phyloP scores from a whole-genome alignment of 2,329 filamentous ascomycete species.

The Apiospora phragmitis region DNA sequence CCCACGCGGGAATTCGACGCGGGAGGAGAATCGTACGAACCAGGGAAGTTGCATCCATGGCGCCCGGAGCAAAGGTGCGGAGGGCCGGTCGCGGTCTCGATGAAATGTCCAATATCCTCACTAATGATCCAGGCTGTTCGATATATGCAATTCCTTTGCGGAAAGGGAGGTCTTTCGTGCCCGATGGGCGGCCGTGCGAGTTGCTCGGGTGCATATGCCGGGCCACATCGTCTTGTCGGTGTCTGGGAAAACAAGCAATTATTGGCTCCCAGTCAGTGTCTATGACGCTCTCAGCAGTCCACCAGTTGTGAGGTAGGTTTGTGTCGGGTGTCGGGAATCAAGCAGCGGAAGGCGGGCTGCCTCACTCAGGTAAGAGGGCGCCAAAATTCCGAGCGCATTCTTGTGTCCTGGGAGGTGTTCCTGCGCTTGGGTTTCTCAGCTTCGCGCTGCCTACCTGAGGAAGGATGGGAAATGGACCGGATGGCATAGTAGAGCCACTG shows the following conservation, averaged over 20 bases:
- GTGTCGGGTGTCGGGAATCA: background rate
- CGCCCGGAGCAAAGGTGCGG: background rate
- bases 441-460: background rate
- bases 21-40: background rate
- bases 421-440: background rate
- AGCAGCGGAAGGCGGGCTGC: background rate
- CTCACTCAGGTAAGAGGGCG: background rate
- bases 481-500: background rate
- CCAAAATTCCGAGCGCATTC: background rate
- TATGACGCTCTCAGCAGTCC: background rate
- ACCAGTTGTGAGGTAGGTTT: background rate
- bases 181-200: background rate
- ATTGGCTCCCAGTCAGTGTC: background rate
- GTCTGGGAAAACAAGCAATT: background rate
- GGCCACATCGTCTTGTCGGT: background rate
- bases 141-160: background rate
- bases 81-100: background rate
- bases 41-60: background rate
- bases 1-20: background rate
- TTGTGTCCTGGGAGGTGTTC: background rate
- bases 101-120: background rate
- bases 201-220: background rate
- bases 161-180: background rate
- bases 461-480: background rate
- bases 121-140: background rate